Evolutionary conservation across 129 eudicot species (phyloP), one percentile per base, ranked within the genome.

Genomic region (Flaveria sonorensis): DNA sequence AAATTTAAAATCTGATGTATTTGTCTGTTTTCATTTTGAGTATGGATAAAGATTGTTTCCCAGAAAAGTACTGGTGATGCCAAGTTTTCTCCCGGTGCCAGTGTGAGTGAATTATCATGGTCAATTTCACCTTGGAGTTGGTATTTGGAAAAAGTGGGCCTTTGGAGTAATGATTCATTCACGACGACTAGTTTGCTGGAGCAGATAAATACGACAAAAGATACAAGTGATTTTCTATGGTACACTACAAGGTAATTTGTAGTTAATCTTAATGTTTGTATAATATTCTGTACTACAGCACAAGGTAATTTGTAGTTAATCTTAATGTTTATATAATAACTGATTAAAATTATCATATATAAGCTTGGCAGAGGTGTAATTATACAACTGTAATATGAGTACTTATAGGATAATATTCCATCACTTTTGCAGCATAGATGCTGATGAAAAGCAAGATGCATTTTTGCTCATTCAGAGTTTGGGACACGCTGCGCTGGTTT

Each of bases 401-500:
- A 40, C 40, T 32, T 63, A 42, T 52, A 42, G 56, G 63, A 30
- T 57, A 24, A 19, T 67, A 23, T 68, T n/a, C 12, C 43, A 62
- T 60, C 20, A 72, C 43, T 30, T 80, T 63, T 73, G 78, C 90
- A 89, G 96, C 63, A 81, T 89, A 79, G 80, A 83, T 72, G 74
- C 70, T 50, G 78, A 84, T 61, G 90, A 82, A 71, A 80, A 85
- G 62, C 73, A 77, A 66, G 89, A 87, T 77, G 87, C 77, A 70
- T 68, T 78, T 59, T 72, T 90, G 79, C 68, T 86, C 60, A 86
- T 88, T 67, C 76, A 78, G 76, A 90, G 96, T 78, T 86, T 90
- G 82, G 96, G 96, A 57, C 96, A 90, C 76, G 96, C 96, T 39
- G 96, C 93, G 60, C 86, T 90, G 65, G 87, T 88, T 81, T 90